Conservation (phyloP, 805 yeast genomes). For the Ogataea salicorniae region DNA sequence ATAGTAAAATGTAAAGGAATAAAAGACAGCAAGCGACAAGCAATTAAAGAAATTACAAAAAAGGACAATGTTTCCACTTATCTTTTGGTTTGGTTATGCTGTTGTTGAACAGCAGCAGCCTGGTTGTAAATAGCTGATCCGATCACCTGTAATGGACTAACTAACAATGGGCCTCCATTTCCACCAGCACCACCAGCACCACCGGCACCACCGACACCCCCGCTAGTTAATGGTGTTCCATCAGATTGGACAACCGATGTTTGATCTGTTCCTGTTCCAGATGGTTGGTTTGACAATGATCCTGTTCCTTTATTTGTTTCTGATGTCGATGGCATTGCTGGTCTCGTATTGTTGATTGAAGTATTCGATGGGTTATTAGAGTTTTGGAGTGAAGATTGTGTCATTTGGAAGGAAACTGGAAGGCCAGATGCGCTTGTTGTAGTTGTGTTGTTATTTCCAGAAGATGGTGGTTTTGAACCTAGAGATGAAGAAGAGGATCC, state of each 20-base stretch:
- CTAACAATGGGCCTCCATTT: constrained; percentile 1
- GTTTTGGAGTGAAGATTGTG: background rate
- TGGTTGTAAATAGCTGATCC: constrained; percentile 21
- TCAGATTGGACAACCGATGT: background rate
- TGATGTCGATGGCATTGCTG: constrained; percentile 4
- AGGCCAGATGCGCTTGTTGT: background rate
- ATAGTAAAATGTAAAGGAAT: too few relatives aligned
- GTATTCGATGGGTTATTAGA: background rate
- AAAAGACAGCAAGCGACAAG: too few relatives aligned
- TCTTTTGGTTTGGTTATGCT: constrained; percentile 1
- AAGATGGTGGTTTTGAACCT: background rate
- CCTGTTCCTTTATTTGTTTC: constrained; percentile 16
- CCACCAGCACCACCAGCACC: background rate
- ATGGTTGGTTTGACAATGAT: too few relatives aligned
- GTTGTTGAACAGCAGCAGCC: constrained; percentile 16
- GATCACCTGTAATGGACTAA: constrained; percentile 25
- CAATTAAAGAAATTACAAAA: too few relatives aligned
- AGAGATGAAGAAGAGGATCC: background rate
- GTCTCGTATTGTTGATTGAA: background rate
- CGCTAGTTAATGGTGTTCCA: background rate
- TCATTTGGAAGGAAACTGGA: background rate
- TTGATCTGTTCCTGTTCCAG: too few relatives aligned
- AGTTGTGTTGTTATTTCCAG: background rate
- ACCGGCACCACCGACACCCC: background rate
- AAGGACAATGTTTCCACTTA: too few relatives aligned